phyloP scores from a whole-genome alignment of 2,329 filamentous ascomycete genomes.

The Penicillium nordicum region DNA sequence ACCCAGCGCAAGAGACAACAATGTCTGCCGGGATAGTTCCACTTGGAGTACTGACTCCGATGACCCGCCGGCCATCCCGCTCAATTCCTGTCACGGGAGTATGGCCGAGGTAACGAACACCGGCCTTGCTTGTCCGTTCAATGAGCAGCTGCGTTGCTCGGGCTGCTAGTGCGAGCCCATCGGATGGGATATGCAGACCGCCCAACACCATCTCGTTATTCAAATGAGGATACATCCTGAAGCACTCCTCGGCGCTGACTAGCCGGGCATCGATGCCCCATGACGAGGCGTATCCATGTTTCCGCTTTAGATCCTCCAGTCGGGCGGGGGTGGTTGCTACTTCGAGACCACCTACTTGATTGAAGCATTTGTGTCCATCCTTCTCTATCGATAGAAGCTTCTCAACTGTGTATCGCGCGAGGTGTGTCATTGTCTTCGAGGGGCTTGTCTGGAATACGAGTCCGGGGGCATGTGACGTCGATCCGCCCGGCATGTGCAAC shows the following conservation, averaged over 20 bases:
- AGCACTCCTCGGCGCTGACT: constrained; percentile 52
- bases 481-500: constrained; percentile 60
- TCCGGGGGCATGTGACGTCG: constrained; percentile 63
- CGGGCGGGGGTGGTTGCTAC: constrained; percentile 59
- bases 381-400: constrained; percentile 55
- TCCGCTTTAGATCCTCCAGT: constrained; percentile 60
- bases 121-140: constrained; percentile 54
- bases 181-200: constrained; percentile 58
- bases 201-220: constrained; percentile 55
- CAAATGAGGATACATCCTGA: constrained; percentile 53
- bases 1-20: constrained; percentile 61
- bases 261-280: constrained; percentile 59
- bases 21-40: constrained; percentile 57
- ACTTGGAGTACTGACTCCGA: constrained; percentile 52
- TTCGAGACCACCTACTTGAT: constrained; percentile 62
- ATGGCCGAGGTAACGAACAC: constrained; percentile 55
- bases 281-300: constrained; percentile 58
- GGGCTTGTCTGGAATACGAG: constrained; percentile 62
- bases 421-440: constrained; percentile 48
- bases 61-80: constrained; percentile 49
- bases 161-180: constrained; percentile 60
- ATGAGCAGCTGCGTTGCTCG: constrained; percentile 61
- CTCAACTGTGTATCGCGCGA: constrained; percentile 61
- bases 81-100: constrained; percentile 60
- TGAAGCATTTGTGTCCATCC: constrained; percentile 53